Conservation (phyloP, 495 filamentous ascomycete genomes). For the Physcia stellaris region DNA sequence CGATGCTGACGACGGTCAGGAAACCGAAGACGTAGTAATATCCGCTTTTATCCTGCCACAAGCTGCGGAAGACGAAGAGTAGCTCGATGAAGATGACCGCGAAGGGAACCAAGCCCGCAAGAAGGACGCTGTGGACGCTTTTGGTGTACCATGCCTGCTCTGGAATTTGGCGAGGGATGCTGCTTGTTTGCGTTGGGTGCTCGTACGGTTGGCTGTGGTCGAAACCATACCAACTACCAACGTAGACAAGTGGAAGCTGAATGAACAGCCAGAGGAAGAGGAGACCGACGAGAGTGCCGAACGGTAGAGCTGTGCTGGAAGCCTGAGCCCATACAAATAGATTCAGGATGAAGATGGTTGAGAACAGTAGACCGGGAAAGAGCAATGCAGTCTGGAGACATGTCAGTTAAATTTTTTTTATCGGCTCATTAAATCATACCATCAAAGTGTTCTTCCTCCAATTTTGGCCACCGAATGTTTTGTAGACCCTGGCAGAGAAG, state of each 20-base stretch:
- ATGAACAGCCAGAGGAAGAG: conserved; percentile 77
- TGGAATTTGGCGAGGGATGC: conserved; percentile 63
- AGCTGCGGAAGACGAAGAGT: conserved; percentile 78
- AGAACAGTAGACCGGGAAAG: conserved; percentile 73
- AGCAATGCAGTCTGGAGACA: conserved; percentile 53
- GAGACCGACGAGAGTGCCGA: conserved; percentile 67
- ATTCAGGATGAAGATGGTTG: conserved; percentile 71
- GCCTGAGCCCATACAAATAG: conserved; percentile 92
- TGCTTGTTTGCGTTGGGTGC: conserved; percentile 74
- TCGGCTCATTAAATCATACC: conserved; percentile 18
- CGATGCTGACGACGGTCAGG: conserved; percentile 58
- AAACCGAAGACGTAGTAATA: conserved; percentile 97
- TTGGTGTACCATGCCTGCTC: conserved; percentile 68
- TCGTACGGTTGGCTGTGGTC: conserved; percentile 56
- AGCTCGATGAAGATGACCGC: conserved; percentile 90
- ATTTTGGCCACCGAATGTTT: conserved; percentile 68
- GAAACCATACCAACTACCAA: conserved; percentile 72
- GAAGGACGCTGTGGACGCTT: conserved; percentile 43
- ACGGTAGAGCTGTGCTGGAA: conserved; percentile 80
- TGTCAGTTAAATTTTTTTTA: conserved; percentile 4
- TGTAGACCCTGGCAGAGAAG: conserved; percentile 73
- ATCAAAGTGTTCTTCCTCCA: conserved; percentile 75
- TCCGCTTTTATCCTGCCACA: conserved; percentile 87
- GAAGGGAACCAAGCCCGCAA: conserved; percentile 80
- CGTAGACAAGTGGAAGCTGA: conserved; percentile 78